These are phyloP conservation scores for Lactifluus pinguis DNA, from an alignment of 768 basidiomycete species.

Conservation along the genomic window DNA sequence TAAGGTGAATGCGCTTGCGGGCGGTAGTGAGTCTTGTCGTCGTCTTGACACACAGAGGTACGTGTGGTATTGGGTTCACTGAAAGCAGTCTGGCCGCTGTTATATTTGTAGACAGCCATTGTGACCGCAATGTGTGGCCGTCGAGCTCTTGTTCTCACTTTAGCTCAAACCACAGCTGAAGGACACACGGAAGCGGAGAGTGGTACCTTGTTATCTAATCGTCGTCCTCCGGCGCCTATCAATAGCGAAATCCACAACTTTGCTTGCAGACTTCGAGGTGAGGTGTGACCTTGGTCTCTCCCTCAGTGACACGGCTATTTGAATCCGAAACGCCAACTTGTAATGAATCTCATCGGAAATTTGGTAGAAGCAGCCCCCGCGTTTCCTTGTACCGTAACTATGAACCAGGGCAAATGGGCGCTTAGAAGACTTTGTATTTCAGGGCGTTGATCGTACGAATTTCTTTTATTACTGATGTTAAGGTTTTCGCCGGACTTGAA, in stretches of 20 bases:
- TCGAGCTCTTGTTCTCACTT: conserved; percentile 12
- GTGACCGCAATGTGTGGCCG: conserved; percentile 1
- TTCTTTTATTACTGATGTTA: conserved; percentile 24
- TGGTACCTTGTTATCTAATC: conserved; percentile 4
- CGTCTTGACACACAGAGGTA: not conserved
- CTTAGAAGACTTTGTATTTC: not conserved
- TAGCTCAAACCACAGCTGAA: not conserved
- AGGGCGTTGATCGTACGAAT: not conserved
- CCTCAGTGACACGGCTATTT: not conserved
- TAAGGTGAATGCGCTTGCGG: not conserved
- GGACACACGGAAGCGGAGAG: not conserved
- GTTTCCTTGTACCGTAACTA: not conserved
- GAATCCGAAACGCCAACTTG: not conserved
- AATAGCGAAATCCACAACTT: not conserved
- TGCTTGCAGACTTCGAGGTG: not conserved
- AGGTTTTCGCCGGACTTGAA: conserved; percentile 36
- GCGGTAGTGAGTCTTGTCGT: not conserved
- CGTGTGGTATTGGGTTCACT: not conserved
- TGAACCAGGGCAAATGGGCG: not conserved
- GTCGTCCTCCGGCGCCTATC: not conserved
- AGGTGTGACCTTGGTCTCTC: not conserved
- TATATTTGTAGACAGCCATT: conserved; percentile 1
- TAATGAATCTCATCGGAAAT: not conserved
- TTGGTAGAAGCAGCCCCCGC: not conserved
- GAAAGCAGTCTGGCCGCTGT: not conserved